Conservation (phyloP, 2,329 filamentous ascomycete genomes). For the Epichloe uncinata region DNA sequence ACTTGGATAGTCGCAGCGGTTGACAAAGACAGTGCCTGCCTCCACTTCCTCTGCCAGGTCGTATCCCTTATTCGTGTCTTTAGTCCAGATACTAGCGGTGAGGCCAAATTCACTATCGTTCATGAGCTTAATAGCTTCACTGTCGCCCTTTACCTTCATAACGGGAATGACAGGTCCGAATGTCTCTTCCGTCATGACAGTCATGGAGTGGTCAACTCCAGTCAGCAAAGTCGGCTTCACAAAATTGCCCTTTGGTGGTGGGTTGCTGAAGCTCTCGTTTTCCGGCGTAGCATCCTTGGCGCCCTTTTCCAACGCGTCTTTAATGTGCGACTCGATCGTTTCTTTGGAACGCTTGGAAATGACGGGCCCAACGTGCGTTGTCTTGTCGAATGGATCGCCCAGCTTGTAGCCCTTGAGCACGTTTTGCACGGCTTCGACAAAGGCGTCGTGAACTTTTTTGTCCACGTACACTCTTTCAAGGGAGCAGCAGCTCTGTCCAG, state of each 20-base stretch:
- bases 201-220: constrained; percentile 69
- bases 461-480: constrained; percentile 88
- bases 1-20: constrained; percentile 82
- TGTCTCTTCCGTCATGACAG: constrained; percentile 85
- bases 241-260: constrained; percentile 72
- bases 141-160: constrained; percentile 70
- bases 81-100: constrained; percentile 96
- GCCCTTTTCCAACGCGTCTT: constrained; percentile 71
- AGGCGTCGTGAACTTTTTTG: constrained; percentile 68
- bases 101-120: constrained; percentile 91
- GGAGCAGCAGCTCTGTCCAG: constrained; percentile 93
- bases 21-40: constrained; percentile 92
- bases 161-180: constrained; percentile 89
- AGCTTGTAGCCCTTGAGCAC: constrained; percentile 73
- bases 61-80: constrained; percentile 63
- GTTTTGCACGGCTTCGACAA: constrained; percentile 65
- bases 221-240: constrained; percentile 75
- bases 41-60: constrained; percentile 70
- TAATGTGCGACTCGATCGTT: constrained; percentile 63
- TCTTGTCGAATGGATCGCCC: constrained; percentile 71
- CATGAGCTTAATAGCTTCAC: constrained; percentile 74
- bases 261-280: constrained; percentile 61
- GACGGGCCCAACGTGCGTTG: constrained; percentile 77
- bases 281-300: constrained; percentile 74
- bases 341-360: constrained; percentile 69